Percentiles rank a stretch among this genome's conserved stretches.
Conservation (phyloP, 345 rosid species). For the Arabis alpina region DNA sequence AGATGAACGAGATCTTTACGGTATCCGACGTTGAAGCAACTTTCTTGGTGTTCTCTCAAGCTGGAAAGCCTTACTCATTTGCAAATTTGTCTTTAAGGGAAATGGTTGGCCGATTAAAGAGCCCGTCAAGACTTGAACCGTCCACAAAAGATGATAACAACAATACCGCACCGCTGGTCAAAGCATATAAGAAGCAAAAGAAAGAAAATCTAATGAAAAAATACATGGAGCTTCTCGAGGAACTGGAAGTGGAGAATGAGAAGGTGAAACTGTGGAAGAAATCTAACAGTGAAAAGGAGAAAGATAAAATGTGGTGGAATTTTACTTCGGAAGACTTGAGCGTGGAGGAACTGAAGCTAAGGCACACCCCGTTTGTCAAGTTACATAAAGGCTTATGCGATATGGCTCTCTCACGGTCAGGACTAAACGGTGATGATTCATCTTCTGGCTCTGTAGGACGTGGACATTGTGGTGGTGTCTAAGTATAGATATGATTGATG, state of each 20-base stretch:
- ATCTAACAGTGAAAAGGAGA: not conserved
- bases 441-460: not conserved
- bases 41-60: constrained; percentile 44
- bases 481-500: too few relatives aligned
- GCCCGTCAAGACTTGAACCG: not conserved
- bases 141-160: not conserved
- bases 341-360: not conserved
- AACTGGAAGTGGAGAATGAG: constrained; percentile 34
- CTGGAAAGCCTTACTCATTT: constrained; percentile 47
- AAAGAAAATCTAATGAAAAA: constrained; percentile 31
- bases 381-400: not conserved
- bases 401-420: not conserved
- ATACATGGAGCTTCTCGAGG: not conserved
- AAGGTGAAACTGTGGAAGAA: constrained; percentile 4
- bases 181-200: constrained; percentile 39
- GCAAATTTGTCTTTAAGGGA: constrained; percentile 47
- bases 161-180: constrained; percentile 31
- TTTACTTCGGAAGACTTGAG: not conserved
- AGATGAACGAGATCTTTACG: constrained; percentile 47
- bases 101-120: constrained; percentile 22
- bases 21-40: constrained; percentile 39
- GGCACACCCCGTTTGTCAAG: not conserved
- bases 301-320: constrained; percentile 20
- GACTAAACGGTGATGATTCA: not conserved
- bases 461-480: not conserved